Percentiles rank a stretch among this genome's conserved stretches.
Evolutionary conservation across 768 basidiomycete genomes (phyloP).

Genomic region (Russula sp.): DNA sequence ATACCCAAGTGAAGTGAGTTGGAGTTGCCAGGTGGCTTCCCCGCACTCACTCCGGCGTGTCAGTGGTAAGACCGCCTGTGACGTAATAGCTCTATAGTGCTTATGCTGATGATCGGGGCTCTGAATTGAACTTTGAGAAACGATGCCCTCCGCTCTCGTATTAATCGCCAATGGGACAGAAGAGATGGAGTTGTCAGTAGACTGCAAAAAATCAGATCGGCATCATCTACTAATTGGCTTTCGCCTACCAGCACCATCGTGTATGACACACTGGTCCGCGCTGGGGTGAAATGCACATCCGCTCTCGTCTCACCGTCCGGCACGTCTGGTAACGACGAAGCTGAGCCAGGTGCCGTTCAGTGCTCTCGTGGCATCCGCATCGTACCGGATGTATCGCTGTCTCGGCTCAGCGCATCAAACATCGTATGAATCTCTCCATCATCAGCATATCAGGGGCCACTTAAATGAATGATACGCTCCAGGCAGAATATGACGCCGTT

Average conservation of each 20-base stretch:
- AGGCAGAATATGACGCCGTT: slow-evolving; percentile 63
- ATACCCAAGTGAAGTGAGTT: too few species aligned
- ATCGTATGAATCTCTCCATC: slow-evolving; percentile 1
- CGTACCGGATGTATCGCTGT: slow-evolving; percentile 10
- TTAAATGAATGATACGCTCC: not conserved
- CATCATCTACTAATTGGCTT: not conserved
- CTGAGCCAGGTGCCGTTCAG: not conserved
- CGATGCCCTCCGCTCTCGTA: slow-evolving; percentile 52
- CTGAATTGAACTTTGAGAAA: too few species aligned
- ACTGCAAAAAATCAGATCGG: not conserved
- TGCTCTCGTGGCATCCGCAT: slow-evolving; percentile 19
- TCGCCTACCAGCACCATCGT: slow-evolving; percentile 53
- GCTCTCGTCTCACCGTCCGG: slow-evolving; percentile 41
- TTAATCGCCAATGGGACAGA: slow-evolving; percentile 79
- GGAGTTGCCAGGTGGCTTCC: too few species aligned
- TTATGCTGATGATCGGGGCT: too few species aligned
- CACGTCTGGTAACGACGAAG: not conserved
- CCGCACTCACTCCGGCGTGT: too few species aligned
- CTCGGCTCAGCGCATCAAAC: slow-evolving; percentile 2
- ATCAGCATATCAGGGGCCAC: not conserved
- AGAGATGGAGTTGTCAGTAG: slow-evolving; percentile 78
- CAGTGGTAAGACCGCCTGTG: too few species aligned
- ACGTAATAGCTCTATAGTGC: not conserved
- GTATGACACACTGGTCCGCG: slow-evolving; percentile 77
- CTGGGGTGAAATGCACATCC: slow-evolving; percentile 57